Base-by-base conservation (phyloP, 2,329 filamentous ascomycete species). In the Clarireedia paspali region DNA sequence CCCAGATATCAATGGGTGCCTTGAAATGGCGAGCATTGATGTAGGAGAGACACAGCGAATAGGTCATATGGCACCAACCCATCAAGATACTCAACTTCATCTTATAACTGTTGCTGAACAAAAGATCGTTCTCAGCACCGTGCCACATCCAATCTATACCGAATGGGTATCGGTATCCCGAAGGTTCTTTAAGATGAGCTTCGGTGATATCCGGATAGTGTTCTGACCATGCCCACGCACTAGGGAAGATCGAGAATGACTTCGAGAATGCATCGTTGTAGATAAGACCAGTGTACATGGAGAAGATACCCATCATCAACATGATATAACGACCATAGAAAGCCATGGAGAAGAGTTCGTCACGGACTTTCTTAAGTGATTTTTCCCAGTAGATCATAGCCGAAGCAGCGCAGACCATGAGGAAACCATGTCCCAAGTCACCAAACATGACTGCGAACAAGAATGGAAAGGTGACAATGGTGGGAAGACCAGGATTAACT, bases 371-470 rank as follows among this genome's bases (percentile, higher is more conserved):
- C 72, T 92, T 91, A 38, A 99, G 77, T 58, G 87, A 85, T 75
- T 89, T 91, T 74, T 99, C 94, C 80, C 86, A 97, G 75, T 96
- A 89, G 65, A 99, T 97, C 91, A 99, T 96, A 56, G 91, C 89
- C 55, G 84, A 68, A 14, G 94, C 89, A 56, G 90, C 88, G 55
- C 83, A 70, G 45, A 92, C 79, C 88, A 99, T 95, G 71, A 99
- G 88, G 62, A 86, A 72, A 63, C 92, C 94, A 69, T 99, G 94
- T 51, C 94, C 95, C 57, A 96, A 86, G 73, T 99, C 94, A 77
- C 94, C 95, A 70, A 99, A 99, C 94, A 99, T 99, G 82, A 99
- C 94, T 50, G 94, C 94, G 70, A 99, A 99, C 60, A 99, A 79
- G 78, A 99, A 99, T n/a, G 95, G 94, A 74, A 99, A 99, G 5